phyloP scores from a whole-genome alignment of 2,329 filamentous ascomycete species.

The Tolypocladium tropicale region DNA sequence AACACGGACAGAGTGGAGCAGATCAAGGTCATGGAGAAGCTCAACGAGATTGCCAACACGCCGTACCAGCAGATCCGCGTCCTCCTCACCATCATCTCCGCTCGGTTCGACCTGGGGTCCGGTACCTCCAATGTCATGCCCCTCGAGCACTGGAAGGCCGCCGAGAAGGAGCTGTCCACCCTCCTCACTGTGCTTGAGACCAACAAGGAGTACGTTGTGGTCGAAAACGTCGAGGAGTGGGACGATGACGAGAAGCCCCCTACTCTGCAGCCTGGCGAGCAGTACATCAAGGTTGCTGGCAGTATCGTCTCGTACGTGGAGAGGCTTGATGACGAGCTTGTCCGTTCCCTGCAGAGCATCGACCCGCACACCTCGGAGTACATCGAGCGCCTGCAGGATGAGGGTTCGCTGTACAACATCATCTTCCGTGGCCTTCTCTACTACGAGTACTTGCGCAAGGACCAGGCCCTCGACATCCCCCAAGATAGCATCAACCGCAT shows the following conservation, averaged over 20 bases:
- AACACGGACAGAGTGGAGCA: slow-evolving; percentile 94
- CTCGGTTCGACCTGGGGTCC: slow-evolving; percentile 84
- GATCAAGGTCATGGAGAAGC: slow-evolving; percentile 95
- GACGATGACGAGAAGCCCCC: slow-evolving; percentile 96
- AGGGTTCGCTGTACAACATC: slow-evolving; percentile 82
- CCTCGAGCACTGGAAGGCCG: slow-evolving; percentile 92
- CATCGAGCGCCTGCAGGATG: slow-evolving; percentile 87
- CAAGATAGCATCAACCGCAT: slow-evolving; percentile 89
- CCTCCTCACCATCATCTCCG: slow-evolving; percentile 82
- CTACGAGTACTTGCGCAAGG: slow-evolving; percentile 69
- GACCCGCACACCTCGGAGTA: slow-evolving; percentile 98
- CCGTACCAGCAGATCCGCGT: slow-evolving; percentile 94
- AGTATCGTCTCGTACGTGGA: slow-evolving; percentile 92
- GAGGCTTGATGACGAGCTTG: slow-evolving; percentile 93
- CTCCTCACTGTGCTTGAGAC: slow-evolving; percentile 72
- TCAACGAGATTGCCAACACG: slow-evolving; percentile 76
- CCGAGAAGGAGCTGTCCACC: slow-evolving; percentile 72
- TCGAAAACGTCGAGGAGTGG: slow-evolving; percentile 94
- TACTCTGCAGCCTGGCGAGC: slow-evolving; percentile 59
- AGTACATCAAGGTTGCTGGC: slow-evolving; percentile 82
- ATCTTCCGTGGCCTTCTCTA: slow-evolving; percentile 85
- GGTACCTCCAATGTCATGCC: slow-evolving; percentile 75
- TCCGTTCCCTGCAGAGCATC: slow-evolving; percentile 91
- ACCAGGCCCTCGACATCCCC: slow-evolving; percentile 57
- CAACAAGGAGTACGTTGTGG: slow-evolving; percentile 71